Conservation (phyloP, 116 monocot species). For the Zostera marina region DNA sequence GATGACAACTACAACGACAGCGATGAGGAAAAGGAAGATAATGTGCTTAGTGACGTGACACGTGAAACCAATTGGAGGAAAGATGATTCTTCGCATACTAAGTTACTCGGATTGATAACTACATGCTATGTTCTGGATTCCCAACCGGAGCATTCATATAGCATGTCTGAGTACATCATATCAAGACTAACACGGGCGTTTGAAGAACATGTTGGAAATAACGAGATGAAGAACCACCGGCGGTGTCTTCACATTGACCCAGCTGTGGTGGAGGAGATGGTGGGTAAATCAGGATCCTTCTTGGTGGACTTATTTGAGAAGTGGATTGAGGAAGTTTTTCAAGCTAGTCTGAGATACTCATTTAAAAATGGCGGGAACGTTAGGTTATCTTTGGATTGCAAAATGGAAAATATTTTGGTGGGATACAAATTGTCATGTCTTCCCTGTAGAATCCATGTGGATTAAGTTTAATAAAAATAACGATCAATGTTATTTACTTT, state of each 20-base stretch:
- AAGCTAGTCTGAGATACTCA: constrained; percentile 23
- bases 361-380: constrained; percentile 53
- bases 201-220: constrained; percentile 6
- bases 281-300: constrained; percentile 29
- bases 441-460: background rate
- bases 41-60: constrained; percentile 17
- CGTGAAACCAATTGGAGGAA: constrained; percentile 3
- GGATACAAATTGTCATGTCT: constrained; percentile 19
- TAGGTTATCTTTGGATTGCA: constrained; percentile 34
- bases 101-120: constrained; percentile 1
- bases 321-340: constrained; percentile 64
- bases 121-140: constrained; percentile 8
- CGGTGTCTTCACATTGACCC: constrained; percentile 16
- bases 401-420: constrained; percentile 13
- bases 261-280: constrained; percentile 21
- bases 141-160: background rate
- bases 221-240: background rate
- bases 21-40: constrained; percentile 11
- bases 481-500: too few relatives aligned
- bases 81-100: background rate
- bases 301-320: constrained; percentile 38
- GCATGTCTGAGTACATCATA: constrained; percentile 12
- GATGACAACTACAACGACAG: background rate
- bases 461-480: background rate
- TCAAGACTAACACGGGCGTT: constrained; percentile 17